These are phyloP conservation scores for Penicillium sp. DNA, from an alignment of 2,329 filamentous ascomycete species.

Conservation along the genomic window DNA sequence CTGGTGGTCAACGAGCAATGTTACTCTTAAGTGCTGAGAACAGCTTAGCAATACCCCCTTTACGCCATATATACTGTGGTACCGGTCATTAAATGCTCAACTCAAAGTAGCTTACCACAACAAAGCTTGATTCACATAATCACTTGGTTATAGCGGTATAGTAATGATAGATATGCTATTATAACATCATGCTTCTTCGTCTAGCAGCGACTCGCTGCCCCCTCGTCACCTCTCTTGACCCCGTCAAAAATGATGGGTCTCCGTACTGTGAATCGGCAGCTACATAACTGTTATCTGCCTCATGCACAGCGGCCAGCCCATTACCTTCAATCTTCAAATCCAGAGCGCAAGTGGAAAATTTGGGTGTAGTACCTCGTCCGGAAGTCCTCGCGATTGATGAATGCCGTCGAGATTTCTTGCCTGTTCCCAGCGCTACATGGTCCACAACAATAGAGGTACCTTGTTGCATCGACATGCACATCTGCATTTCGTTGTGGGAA, in stretches of 20 bases:
- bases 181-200: conserved; percentile 49
- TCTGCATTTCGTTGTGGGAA: not conserved
- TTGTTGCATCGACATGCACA: not conserved
- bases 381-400: conserved; percentile 36
- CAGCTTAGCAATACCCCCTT: too few relatives aligned
- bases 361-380: conserved; percentile 7
- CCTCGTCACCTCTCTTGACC: conserved; percentile 26
- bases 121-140: not conserved
- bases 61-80: too few relatives aligned
- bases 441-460: not conserved
- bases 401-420: conserved; percentile 36
- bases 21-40: too few relatives aligned
- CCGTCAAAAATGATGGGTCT: conserved; percentile 21
- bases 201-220: conserved; percentile 39
- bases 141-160: not conserved
- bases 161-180: conserved; percentile 3
- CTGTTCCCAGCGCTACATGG: conserved; percentile 17
- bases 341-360: conserved; percentile 2
- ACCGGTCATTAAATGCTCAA: not conserved
- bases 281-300: not conserved
- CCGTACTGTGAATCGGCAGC: conserved; percentile 19
- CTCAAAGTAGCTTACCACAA: not conserved
- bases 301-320: not conserved
- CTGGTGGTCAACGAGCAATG: too few relatives aligned
- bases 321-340: conserved; percentile 1